These are phyloP conservation scores for Pueraria montana DNA, from an alignment of 306 rosid species.

Conservation along the genomic window DNA sequence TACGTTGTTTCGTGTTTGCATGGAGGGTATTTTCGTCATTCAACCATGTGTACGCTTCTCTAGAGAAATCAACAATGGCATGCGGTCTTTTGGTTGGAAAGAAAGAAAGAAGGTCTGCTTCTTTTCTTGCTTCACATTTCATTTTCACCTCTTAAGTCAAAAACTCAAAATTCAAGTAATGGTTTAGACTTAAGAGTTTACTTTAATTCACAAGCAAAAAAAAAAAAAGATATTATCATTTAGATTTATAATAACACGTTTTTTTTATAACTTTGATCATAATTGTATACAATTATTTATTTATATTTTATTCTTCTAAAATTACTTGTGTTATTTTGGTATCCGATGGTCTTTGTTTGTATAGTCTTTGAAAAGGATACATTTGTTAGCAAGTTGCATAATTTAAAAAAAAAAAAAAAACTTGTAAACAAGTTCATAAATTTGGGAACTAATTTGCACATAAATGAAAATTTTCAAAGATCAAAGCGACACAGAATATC, in stretches of 20 bases:
- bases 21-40: conserved; percentile 54
- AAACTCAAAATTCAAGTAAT: not conserved
- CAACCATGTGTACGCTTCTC: not conserved
- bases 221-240: not conserved
- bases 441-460: not conserved
- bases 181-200: not conserved
- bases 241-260: no score
- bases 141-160: conserved; percentile 28
- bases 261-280: not conserved
- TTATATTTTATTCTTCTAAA: not conserved
- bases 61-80: conserved; percentile 6
- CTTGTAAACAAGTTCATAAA: not conserved
- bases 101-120: not conserved
- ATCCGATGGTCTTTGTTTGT: not conserved
- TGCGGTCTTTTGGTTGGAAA: conserved; percentile 8
- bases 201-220: not conserved
- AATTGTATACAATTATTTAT: not conserved
- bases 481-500: not conserved
- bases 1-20: conserved; percentile 19
- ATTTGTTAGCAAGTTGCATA: not conserved
- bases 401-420: not conserved
- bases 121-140: not conserved
- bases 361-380: not conserved
- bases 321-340: not conserved
- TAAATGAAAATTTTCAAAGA: not conserved